Evolutionary conservation across 495 filamentous ascomycete genomes (phyloP), one percentile per base, ranked within the genome.

Genomic region (Xylaria venustula): DNA sequence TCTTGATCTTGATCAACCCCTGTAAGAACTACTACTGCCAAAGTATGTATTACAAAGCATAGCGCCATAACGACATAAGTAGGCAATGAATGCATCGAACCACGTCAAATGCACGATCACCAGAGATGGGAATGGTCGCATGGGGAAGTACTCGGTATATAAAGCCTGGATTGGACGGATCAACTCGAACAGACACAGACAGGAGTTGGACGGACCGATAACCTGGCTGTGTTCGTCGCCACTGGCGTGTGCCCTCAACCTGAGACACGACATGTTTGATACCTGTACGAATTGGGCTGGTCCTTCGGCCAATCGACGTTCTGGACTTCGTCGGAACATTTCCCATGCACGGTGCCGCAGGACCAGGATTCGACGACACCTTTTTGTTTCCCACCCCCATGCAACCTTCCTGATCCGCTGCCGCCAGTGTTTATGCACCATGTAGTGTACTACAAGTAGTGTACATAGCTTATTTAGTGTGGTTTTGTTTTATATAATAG

Each of bases 181-280:
- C 37, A 34, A 34, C 5, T 11, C 5, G 30, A 34, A 5, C 30
- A 5, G 17, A 17, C 30, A 53, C 22, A 42, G 26, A 20, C 51
- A 25, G 51, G 34, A 42, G 23, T 28, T 11, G 2, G 53, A 55
- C 53, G 53, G 53, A 55, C 53, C 37, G 53, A 44, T 55, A 45
- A 45, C 26, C 53, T 45, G 40, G 40, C 40, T 37, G 37, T 40
- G 37, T 40, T 40, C 37, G 37, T 15, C 14, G 37, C 14, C 6
- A 8, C 37, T 45, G 40, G 40, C 40, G 20, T 55, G 37, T 34
- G 57, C 36, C 17, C 19, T 46, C 28, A 60, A 52, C 52, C 36
- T 60, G 57, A 60, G 36, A 52, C 57, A 60, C 9, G 57, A 7
- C 46, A 12, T 45, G 57, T 60, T 60, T 60, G 57, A 60, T 44